A percentile compares a stretch with the other conserved stretches of the same genome.
Conservation (phyloP, 176 grass and related monocot genomes). For the Bolboschoenus planiculmis region DNA sequence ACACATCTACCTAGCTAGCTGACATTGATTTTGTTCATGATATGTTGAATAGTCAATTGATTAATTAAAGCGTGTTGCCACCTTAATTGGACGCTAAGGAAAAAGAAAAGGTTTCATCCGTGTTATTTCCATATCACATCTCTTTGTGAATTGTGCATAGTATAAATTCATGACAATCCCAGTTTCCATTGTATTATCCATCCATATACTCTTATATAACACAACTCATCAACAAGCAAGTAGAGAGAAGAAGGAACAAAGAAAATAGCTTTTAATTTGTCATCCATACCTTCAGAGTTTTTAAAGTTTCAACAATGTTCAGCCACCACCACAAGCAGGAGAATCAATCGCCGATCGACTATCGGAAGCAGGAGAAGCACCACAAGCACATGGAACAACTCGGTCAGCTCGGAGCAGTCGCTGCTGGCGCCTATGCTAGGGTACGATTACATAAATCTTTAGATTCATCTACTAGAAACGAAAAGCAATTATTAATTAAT, state of each 20-base stretch:
- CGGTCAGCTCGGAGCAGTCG: slow-evolving; percentile 20
- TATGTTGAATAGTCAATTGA: not conserved
- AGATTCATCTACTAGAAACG: not conserved
- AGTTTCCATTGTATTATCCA: not conserved
- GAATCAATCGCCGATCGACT: not conserved
- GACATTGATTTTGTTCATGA: not conserved
- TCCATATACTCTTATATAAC: not conserved
- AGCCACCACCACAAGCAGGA: not conserved
- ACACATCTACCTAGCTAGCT: too few relatives aligned
- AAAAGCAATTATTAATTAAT: not conserved
- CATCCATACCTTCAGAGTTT: not conserved
- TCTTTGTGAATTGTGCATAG: not conserved
- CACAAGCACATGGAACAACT: slow-evolving; percentile 53
- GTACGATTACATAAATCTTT: not conserved
- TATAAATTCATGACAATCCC: not conserved
- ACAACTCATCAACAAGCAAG: not conserved
- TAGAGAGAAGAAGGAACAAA: not conserved
- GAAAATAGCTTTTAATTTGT: not conserved
- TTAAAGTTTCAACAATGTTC: not conserved
- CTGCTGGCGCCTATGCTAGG: slow-evolving; percentile 22
- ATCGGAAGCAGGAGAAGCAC: slow-evolving; percentile 39
- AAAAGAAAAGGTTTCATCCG: not conserved
- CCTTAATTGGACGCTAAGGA: not conserved
- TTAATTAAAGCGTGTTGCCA: not conserved
- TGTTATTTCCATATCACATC: not conserved